A percentile compares a stretch with the other conserved stretches of the same genome.
These are phyloP conservation scores for Leptographium wingfieldii DNA, from an alignment of 2,329 filamentous ascomycete species.

Conservation along the genomic window DNA sequence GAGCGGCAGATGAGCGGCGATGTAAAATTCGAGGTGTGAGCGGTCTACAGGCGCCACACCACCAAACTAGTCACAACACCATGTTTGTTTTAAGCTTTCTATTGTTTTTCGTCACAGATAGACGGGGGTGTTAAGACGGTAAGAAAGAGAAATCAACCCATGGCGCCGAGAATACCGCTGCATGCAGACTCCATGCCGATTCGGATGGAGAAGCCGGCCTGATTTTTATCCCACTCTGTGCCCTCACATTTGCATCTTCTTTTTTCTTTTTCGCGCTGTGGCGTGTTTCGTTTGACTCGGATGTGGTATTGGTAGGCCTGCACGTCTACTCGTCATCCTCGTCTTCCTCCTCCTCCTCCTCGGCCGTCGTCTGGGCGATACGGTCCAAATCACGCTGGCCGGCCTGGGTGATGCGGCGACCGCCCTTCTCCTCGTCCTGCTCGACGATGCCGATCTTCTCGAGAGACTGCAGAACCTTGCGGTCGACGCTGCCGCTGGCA, in stretches of 20 bases:
- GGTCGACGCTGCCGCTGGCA: conserved; percentile 89
- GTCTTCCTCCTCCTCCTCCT: conserved; percentile 55
- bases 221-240: neutral
- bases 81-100: neutral
- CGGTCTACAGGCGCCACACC: too few species aligned
- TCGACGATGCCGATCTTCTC: conserved; percentile 99
- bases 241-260: neutral
- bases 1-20: too few species aligned
- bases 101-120: conserved; percentile 1
- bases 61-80: too few species aligned
- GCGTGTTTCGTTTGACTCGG: neutral
- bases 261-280: conserved; percentile 1
- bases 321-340: conserved; percentile 35
- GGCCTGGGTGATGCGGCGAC: conserved; percentile 92
- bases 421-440: conserved; percentile 96
- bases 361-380: conserved; percentile 70
- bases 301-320: neutral
- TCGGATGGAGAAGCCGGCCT: neutral
- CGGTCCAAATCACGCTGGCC: conserved; percentile 99
- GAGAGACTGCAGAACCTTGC: conserved; percentile 91
- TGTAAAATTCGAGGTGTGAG: too few species aligned
- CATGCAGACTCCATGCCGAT: neutral
- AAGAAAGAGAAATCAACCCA: conserved; percentile 4
- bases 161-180: conserved; percentile 7
- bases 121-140: neutral